Base-by-base conservation (phyloP, 139 green algal genomes). In the Eudorina sp. region DNA sequence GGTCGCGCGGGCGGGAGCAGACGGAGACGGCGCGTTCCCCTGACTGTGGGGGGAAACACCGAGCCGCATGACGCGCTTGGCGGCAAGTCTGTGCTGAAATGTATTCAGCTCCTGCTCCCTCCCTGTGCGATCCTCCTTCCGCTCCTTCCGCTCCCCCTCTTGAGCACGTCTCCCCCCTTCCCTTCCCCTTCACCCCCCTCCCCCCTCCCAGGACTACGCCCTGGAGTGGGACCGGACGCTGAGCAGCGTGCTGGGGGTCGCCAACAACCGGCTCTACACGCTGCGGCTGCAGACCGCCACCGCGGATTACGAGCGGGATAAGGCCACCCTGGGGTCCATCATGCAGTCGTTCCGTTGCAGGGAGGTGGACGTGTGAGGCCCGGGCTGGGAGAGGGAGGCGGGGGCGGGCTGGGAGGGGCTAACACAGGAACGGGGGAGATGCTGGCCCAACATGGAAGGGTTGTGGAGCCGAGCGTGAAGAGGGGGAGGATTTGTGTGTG, bases 181-280 rank as follows among this genome's bases (percentile, higher is more conserved):
- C 23, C 72, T 29, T 7, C 6, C 27, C 43, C 9, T 34, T 43
- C 34, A 51, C 34, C 21, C 46, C 16, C 31, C 51, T 18, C 55
- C 4, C 16, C 53, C 36, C 13, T 27, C 58, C 3, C 62, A 82
- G 31, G 46, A 89, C 70, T 95, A 96, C 74, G 83, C 89, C 11
- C 81, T 96, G 74, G 96, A 99, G 90, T 99, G 94, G 94, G 96
- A 98, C 89, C 89, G 97, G 19, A 83, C 87, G 21, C 91, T 98
- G 55, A 48, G 94, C 19, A 96, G 94, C 1, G 94, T 95, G 5
- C 89, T 99, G 74, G 96, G 97, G 0, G 92, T 95, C n/a, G 96
- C 96, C 60, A 97, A 97, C 91, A 94, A 96, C 82, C 82, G 66
- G 4, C 82, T 88, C 34, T 81, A 80, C 82, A 88, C 82, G 66